A percentile compares a stretch with the other conserved stretches of the same genome.
These are phyloP conservation scores for Adiantum capillusveneris DNA, from an alignment of 75 land plant genomes.

Conservation along the genomic window DNA sequence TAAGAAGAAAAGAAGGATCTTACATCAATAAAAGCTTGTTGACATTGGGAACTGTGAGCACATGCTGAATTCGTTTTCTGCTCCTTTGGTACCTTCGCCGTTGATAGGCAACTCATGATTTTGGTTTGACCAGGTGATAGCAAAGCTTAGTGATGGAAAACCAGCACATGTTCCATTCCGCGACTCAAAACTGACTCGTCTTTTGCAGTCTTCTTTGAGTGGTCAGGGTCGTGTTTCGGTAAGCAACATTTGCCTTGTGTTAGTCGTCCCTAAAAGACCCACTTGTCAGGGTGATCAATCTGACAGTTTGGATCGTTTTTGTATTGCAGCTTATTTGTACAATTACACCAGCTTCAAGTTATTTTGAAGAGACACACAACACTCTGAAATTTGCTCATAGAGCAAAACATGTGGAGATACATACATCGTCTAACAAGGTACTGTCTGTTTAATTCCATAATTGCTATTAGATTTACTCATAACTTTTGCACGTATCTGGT, in stretches of 20 bases:
- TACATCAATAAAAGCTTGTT: conserved; percentile 84
- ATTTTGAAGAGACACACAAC: conserved; percentile 79
- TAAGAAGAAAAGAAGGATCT: conserved; percentile 77
- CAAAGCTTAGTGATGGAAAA: conserved; percentile 76
- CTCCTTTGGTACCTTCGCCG: not conserved
- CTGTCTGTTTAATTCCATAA: no score
- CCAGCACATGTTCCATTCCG: conserved; percentile 71
- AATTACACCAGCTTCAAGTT: conserved; percentile 87
- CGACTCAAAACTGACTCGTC: conserved; percentile 79
- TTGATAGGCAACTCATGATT: not conserved
- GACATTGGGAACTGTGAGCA: conserved; percentile 83
- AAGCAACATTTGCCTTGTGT: no score
- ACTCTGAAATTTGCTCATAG: conserved; percentile 88
- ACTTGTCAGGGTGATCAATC: no score
- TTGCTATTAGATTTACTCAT: no score
- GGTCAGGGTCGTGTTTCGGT: conserved; percentile 83
- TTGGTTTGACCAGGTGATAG: conserved; percentile 49
- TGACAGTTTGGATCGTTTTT: no score
- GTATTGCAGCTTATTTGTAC: conserved; percentile 93
- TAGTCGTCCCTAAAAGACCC: no score
- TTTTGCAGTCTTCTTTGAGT: conserved; percentile 82
- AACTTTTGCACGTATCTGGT: no score
- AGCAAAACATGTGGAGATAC: conserved; percentile 76
- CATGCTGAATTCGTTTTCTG: not conserved
- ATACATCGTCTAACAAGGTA: conserved; percentile 77